Evolutionary conservation across 2,329 filamentous ascomycete genomes (phyloP).

Genomic region (Lecanicillium sp.): DNA sequence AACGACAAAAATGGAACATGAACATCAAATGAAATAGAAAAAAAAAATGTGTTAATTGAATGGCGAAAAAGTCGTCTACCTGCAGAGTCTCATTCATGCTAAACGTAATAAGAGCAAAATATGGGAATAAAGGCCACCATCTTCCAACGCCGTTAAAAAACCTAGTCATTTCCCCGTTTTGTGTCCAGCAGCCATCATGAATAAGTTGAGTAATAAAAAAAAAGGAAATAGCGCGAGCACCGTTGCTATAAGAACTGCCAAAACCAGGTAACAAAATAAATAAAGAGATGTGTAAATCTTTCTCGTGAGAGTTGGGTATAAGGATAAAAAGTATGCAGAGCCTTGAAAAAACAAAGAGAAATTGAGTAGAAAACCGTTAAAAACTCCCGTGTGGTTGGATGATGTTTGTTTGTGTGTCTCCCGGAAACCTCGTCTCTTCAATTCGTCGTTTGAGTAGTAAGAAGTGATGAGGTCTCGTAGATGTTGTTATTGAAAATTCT

Average conservation of each 20-base stretch:
- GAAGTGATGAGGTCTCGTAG: too few species aligned
- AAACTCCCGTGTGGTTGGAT: too few species aligned
- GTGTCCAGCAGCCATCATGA: too few species aligned
- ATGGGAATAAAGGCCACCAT: too few species aligned
- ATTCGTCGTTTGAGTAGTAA: too few species aligned
- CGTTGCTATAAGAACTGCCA: neutral
- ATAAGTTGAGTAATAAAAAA: neutral
- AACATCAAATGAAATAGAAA: neutral
- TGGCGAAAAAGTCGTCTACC: neutral
- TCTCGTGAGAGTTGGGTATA: slow-evolving; percentile 9
- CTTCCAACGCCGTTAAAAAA: too few species aligned
- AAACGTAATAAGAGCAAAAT: neutral
- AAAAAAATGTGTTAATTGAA: neutral
- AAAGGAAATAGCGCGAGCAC: too few species aligned
- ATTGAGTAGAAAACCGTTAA: slow-evolving; percentile 11
- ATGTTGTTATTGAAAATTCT: neutral
- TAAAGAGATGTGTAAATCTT: neutral
- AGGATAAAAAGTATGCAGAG: neutral
- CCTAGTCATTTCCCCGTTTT: too few species aligned
- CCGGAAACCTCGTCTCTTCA: too few species aligned
- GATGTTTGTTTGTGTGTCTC: too few species aligned
- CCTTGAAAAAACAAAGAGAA: slow-evolving; percentile 12
- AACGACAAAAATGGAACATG: too few species aligned
- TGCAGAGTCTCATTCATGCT: neutral
- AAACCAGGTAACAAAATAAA: neutral